A percentile compares a stretch with the other conserved stretches of the same genome.
These are phyloP conservation scores for Arabidopsis arenosa DNA, from an alignment of 345 rosid genomes.

Conservation along the genomic window DNA sequence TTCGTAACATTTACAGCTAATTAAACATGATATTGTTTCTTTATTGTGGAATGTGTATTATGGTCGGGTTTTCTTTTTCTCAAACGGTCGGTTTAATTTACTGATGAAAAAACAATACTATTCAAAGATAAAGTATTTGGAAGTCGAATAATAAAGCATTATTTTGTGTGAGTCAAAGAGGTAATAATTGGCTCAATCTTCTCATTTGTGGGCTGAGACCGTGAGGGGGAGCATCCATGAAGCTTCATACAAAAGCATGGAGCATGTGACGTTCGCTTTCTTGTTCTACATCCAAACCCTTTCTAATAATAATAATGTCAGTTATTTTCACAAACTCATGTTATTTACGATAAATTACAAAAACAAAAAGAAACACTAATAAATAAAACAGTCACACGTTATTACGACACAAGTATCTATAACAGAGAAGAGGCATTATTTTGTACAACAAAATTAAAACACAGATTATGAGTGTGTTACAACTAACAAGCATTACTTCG, in stretches of 20 bases:
- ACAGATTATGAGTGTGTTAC: constrained; percentile 31
- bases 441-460: constrained; percentile 22
- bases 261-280: constrained; percentile 39
- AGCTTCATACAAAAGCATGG: constrained; percentile 40
- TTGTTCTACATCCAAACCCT: background rate
- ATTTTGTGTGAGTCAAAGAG: constrained; percentile 31
- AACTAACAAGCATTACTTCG: constrained; percentile 44
- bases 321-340: constrained; percentile 10
- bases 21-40: constrained; percentile 3
- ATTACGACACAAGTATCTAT: constrained; percentile 25
- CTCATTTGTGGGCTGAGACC: constrained; percentile 29
- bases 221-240: constrained; percentile 40
- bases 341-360: background rate
- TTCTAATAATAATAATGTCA: background rate
- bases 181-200: constrained; percentile 35
- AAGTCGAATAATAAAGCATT: constrained; percentile 25
- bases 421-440: constrained; percentile 28
- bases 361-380: background rate
- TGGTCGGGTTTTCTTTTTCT: background rate
- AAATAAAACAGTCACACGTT: constrained; percentile 22
- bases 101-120: constrained; percentile 2
- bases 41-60: constrained; percentile 14
- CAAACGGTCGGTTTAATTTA: background rate
- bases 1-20: background rate
- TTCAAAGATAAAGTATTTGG: constrained; percentile 10